Evolutionary conservation across 2,329 filamentous ascomycete species (phyloP).

Genomic region (Fusarium tuaranense): DNA sequence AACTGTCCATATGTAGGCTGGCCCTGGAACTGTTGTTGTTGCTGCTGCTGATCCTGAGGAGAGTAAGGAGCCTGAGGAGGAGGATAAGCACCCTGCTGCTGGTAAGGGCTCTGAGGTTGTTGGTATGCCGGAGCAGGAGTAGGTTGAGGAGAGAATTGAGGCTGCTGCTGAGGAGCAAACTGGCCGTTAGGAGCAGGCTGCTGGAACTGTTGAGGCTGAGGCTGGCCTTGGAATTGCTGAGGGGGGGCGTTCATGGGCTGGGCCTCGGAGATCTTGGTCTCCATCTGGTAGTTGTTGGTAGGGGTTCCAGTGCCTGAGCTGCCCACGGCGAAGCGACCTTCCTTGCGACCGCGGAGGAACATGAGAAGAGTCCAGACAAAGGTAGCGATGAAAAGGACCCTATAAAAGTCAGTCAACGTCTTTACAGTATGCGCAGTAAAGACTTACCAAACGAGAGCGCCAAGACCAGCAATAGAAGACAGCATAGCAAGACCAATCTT

Average conservation of each 20-base stretch:
- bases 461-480: slow-evolving; percentile 56
- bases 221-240: neutral
- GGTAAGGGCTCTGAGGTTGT: slow-evolving; percentile 44
- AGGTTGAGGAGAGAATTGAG: slow-evolving; percentile 26
- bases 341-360: slow-evolving; percentile 53
- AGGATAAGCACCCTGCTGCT: slow-evolving; percentile 44
- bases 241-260: slow-evolving; percentile 26
- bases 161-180: slow-evolving; percentile 19
- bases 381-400: slow-evolving; percentile 54
- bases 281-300: slow-evolving; percentile 49
- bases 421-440: fast-evolving
- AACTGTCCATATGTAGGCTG: slow-evolving; percentile 38
- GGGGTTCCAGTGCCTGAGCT: slow-evolving; percentile 15
- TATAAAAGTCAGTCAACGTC: slow-evolving; percentile 29
- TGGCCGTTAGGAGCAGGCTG: slow-evolving; percentile 16
- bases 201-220: slow-evolving; percentile 33
- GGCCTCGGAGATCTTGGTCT: slow-evolving; percentile 47
- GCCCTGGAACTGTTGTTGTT: slow-evolving; percentile 5
- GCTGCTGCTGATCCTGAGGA: slow-evolving; percentile 31
- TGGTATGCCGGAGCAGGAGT: slow-evolving; percentile 21
- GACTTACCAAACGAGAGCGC: slow-evolving; percentile 57
- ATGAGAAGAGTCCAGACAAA: slow-evolving; percentile 52
- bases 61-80: slow-evolving; percentile 38
- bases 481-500: slow-evolving; percentile 51
- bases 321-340: slow-evolving; percentile 49